Percentiles rank a stretch among this genome's conserved stretches.
Conservation (phyloP, 1,284 basidiomycete genomes). For the Austroboletus niveus region DNA sequence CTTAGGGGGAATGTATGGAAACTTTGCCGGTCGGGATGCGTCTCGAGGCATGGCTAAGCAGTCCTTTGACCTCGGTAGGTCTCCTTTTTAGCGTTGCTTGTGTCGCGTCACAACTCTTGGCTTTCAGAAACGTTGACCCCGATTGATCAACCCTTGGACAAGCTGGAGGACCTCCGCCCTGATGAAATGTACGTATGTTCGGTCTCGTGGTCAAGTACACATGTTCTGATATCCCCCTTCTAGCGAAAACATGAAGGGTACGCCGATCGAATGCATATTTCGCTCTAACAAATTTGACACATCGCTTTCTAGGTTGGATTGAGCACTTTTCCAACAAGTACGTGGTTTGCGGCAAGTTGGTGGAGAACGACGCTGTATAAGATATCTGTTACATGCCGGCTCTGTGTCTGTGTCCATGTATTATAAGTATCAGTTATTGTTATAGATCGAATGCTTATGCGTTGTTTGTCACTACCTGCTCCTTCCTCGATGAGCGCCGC, state of each 20-base stretch:
- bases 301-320: slow-evolving; percentile 65
- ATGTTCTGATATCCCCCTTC: slow-evolving; percentile 1
- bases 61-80: slow-evolving; percentile 84
- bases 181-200: slow-evolving; percentile 74
- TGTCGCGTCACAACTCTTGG: background rate
- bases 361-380: slow-evolving; percentile 62
- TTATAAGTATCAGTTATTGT: slow-evolving; percentile 6
- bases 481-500: no score
- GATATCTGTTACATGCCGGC: background rate
- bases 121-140: slow-evolving; percentile 86
- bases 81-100: background rate
- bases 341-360: slow-evolving; percentile 79
- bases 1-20: slow-evolving; percentile 88
- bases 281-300: background rate
- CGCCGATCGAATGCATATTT: slow-evolving; percentile 1
- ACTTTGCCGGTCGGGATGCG: slow-evolving; percentile 94
- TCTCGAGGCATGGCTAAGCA: slow-evolving; percentile 97
- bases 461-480: no score
- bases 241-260: slow-evolving; percentile 89
- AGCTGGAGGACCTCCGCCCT: slow-evolving; percentile 70
- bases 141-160: slow-evolving; percentile 83
- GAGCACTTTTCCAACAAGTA: slow-evolving; percentile 90
- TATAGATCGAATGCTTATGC: no score
- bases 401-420: slow-evolving; percentile 10
- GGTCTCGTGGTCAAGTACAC: background rate